phyloP scores from a whole-genome alignment of 257 asterid genomes.

The Petrea volubilis region DNA sequence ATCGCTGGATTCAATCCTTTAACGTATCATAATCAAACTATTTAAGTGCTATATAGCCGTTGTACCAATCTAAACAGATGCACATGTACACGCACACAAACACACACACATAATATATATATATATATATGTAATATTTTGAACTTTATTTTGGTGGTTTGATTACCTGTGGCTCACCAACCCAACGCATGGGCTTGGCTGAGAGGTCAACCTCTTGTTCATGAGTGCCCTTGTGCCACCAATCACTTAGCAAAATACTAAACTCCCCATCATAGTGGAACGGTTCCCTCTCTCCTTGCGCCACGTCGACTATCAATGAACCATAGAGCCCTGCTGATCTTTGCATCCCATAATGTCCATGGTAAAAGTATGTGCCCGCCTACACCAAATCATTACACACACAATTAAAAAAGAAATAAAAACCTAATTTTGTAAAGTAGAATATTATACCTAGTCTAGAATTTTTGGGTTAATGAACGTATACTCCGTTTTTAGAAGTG shows the following conservation, averaged over 20 bases:
- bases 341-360: conserved; percentile 97
- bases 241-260: conserved; percentile 62
- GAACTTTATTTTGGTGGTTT: too few relatives aligned
- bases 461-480: too few relatives aligned
- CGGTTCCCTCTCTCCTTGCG: conserved; percentile 55
- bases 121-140: too few relatives aligned
- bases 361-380: conserved; percentile 94
- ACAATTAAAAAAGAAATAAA: not conserved
- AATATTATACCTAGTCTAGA: too few relatives aligned
- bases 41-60: too few relatives aligned
- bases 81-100: not conserved
- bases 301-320: conserved; percentile 66
- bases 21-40: too few relatives aligned
- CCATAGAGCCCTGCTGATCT: conserved; percentile 87
- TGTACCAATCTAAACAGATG: too few relatives aligned
- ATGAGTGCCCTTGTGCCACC: conserved; percentile 77
- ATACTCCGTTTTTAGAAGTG: too few relatives aligned
- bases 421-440: not conserved
- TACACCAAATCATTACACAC: conserved; percentile 15
- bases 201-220: conserved; percentile 73
- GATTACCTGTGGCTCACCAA: conserved; percentile 87
- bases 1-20: too few relatives aligned
- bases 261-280: conserved; percentile 73
- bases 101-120: too few relatives aligned
- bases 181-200: conserved; percentile 79